Conservation (phyloP, 805 yeast species). For the Kodamaea leandrae region DNA sequence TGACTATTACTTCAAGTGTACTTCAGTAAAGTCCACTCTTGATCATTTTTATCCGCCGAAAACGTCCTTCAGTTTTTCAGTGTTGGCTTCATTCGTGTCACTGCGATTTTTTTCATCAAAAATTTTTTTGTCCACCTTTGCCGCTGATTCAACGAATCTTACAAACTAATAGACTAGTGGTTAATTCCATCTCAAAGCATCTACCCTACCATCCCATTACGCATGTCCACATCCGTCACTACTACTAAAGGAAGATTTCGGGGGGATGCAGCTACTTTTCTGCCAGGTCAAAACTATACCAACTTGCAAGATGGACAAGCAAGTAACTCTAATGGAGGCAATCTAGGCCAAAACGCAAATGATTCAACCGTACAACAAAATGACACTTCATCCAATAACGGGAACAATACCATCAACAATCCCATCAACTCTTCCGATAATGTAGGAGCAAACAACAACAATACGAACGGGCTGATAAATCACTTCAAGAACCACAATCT, state of each 20-base stretch:
- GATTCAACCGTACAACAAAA: background rate
- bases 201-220: background rate
- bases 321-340: background rate
- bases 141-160: slow-evolving; percentile 3
- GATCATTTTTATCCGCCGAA: too few relatives aligned
- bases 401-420: background rate
- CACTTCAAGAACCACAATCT: slow-evolving; percentile 8
- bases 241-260: slow-evolving; percentile 33
- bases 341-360: slow-evolving; percentile 1
- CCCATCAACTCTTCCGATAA: background rate
- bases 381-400: background rate
- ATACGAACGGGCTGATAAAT: background rate
- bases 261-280: slow-evolving; percentile 38
- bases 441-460: background rate
- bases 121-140: slow-evolving; percentile 5
- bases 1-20: too few relatives aligned
- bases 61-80: background rate
- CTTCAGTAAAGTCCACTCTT: too few relatives aligned
- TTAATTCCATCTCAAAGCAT: slow-evolving; percentile 1
- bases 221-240: slow-evolving; percentile 19
- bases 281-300: slow-evolving; percentile 21
- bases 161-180: slow-evolving; percentile 3
- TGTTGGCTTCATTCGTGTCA: slow-evolving; percentile 3
- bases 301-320: background rate
- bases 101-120: slow-evolving; percentile 1